Base-by-base conservation (phyloP, 129 eudicot genomes). In the Artemisia argyi region DNA sequence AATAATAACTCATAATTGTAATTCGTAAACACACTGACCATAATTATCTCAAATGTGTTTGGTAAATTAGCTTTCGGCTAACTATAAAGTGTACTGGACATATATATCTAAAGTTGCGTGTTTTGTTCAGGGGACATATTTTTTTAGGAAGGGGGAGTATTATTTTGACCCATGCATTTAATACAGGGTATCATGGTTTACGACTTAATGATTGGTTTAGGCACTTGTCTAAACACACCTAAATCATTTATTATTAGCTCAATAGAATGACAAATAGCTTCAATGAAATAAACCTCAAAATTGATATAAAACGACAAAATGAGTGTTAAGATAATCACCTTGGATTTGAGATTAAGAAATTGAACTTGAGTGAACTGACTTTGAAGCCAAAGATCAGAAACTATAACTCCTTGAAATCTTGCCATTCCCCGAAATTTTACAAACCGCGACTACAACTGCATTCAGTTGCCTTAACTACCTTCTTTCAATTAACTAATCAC, bases 361-460 rank as follows among this genome's bases (percentile, higher is more conserved):
- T 93, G 90, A 46, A 89, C 95, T 81, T 93, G 96, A 7, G 98
- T 89, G 75, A 93, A 93, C 79, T 93, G 98, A 62, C 90, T 85
- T 61, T 89, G 98, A 76, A 93, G 96, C 87, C 83, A 81, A 42
- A 83, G 88, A 87, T 93, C 96, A 78, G 96, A 89, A 76, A 93
- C 90, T 51, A 85, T 30, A 80, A 93, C 98, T 66, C 96, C 98
- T 80, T 69, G 90, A 73, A 77, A 93, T 68, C 88, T 81, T 81
- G 92, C 87, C 98, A 92, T 92, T 32, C 83, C 82, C 80, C 78
- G 42, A 79, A 67, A 70, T 79, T 64, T 26, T 18, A 56, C 73
- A 18, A 71, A 70, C 68, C n/a, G 68, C 14, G 71, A 56, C 52
- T 8, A 35, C 52, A 61, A 60, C 53, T 52, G 16, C 5, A 42